Conservation (phyloP, 129 eudicot species). For the Helianthus annuus region HanXRQr2.0-SUNRISE NC_035440.2:39903491-39903990, state of each 20-base stretch:
- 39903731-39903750: background rate
- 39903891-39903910: conserved; percentile 98
- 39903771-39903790: background rate
- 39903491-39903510: conserved; percentile 1
- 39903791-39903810: conserved; percentile 23
- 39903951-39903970: conserved; percentile 96
- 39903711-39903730: conserved; percentile 36
- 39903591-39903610: conserved; percentile 97
- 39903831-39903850: conserved; percentile 97
- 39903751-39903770: background rate
- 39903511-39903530: conserved; percentile 2
- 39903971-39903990: conserved; percentile 93
- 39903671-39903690: conserved; percentile 87
- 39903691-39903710: conserved; percentile 99
- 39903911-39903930: conserved; percentile 92
- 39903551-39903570: background rate
- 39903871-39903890: conserved; percentile 89
- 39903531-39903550: conserved; percentile 1
- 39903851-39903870: conserved; percentile 98
- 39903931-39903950: conserved; percentile 91
- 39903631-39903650: conserved; percentile 99
- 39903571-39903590: conserved; percentile 10
- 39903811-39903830: conserved; percentile 99
- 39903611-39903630: conserved; percentile 93
- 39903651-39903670: conserved; percentile 98